phyloP scores from a whole-genome alignment of 768 basidiomycete species.

The Suillus hirtellus region DNA sequence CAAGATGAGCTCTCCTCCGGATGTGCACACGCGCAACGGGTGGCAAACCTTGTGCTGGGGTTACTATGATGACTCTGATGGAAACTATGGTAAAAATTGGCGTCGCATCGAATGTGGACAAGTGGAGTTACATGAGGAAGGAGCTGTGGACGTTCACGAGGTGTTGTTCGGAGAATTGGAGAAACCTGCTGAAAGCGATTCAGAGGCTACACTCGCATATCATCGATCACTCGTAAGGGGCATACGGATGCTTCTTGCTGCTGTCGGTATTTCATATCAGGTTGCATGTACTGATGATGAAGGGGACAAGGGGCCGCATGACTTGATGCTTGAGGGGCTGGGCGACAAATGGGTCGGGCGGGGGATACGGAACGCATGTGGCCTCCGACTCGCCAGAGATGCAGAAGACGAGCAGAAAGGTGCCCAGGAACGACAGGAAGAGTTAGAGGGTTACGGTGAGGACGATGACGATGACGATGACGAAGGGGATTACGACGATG shows the following conservation, averaged over 20 bases:
- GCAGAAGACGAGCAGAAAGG: constrained; percentile 2
- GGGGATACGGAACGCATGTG: constrained; percentile 17
- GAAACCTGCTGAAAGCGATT: background rate
- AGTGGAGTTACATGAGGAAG: background rate
- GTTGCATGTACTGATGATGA: background rate
- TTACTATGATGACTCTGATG: background rate
- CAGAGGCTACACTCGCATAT: background rate
- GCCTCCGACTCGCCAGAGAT: constrained; percentile 13
- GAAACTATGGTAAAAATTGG: background rate
- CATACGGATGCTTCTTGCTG: background rate
- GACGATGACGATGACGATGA: background rate
- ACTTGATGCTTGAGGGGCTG: background rate
- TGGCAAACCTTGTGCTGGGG: constrained; percentile 1
- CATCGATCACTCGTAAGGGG: background rate
- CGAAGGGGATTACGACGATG: background rate
- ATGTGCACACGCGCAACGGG: constrained; percentile 1
- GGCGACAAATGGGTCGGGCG: constrained; percentile 7
- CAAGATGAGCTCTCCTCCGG: background rate
- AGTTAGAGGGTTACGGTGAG: background rate
- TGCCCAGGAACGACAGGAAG: background rate
- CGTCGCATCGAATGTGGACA: background rate
- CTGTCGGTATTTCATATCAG: background rate
- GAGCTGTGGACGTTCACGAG: background rate
- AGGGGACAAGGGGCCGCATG: background rate
- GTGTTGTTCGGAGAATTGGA: background rate